phyloP scores from a whole-genome alignment of 306 rosid species.

The Malus asiatica region DNA sequence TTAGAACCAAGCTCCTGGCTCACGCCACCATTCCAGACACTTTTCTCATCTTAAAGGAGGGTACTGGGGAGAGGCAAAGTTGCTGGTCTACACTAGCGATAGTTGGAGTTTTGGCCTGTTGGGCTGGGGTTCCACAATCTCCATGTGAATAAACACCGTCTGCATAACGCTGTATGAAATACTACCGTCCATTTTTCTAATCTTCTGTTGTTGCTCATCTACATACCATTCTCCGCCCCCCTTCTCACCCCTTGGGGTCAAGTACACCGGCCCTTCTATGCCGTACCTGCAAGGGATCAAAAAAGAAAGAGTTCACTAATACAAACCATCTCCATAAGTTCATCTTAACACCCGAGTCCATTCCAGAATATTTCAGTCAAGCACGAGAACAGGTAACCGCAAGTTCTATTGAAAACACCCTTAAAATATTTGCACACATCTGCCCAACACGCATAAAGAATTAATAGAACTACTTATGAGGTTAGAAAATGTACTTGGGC shows the following conservation, averaged over 20 bases:
- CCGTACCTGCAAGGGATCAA: constrained; percentile 48
- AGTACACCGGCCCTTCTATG: constrained; percentile 87
- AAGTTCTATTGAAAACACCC: background rate
- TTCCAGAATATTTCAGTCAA: background rate
- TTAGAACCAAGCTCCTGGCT: background rate
- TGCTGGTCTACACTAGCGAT: constrained; percentile 36
- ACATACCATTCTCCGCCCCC: constrained; percentile 81
- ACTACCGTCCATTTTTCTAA: constrained; percentile 83
- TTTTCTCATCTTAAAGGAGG: background rate
- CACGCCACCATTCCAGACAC: background rate
- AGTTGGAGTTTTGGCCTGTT: constrained; percentile 87
- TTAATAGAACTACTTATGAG: background rate
- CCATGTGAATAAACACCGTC: constrained; percentile 67
- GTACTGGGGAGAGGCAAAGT: background rate
- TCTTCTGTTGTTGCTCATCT: constrained; percentile 81
- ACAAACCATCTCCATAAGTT: background rate
- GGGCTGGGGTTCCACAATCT: constrained; percentile 97
- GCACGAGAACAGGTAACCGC: background rate
- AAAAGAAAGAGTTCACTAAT: background rate
- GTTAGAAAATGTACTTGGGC: constrained; percentile 63
- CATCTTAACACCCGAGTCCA: background rate
- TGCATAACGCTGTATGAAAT: constrained; percentile 60
- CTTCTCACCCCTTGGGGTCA: constrained; percentile 60
- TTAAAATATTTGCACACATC: background rate
- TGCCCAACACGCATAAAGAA: background rate